Conservation (phyloP, 2,329 filamentous ascomycete species). For the Fusarium nanum region DNA sequence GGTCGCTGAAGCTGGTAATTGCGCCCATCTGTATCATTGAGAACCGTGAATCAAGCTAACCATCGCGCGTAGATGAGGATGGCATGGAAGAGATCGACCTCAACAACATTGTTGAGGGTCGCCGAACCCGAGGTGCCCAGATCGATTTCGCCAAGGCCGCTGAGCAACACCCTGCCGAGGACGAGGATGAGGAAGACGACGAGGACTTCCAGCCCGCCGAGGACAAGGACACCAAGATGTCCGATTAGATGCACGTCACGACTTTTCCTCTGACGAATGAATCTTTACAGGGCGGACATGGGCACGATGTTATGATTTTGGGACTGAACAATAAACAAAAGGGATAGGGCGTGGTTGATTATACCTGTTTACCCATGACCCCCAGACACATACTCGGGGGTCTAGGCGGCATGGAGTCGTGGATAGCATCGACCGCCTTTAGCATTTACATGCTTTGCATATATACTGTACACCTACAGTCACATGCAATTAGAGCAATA, state of each 20-base stretch:
- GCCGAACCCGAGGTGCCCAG: conserved; percentile 89
- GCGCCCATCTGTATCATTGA: conserved; percentile 10
- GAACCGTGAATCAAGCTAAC: conserved; percentile 44
- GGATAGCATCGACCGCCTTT: conserved; percentile 34
- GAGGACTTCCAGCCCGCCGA: conserved; percentile 71
- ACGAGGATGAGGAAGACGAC: conserved; percentile 85
- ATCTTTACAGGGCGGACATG: conserved; percentile 5
- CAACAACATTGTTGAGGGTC: conserved; percentile 83
- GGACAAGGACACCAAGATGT: conserved; percentile 75
- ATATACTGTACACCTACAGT: conserved; percentile 23
- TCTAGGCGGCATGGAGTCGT: conserved; percentile 38
- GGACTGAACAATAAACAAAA: conserved; percentile 36
- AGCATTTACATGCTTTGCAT: conserved; percentile 40
- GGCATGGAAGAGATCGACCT: conserved; percentile 92
- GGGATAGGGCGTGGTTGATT: conserved; percentile 33
- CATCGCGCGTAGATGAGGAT: conserved; percentile 72
- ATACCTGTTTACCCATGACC: conserved; percentile 31
- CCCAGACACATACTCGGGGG: conserved; percentile 17
- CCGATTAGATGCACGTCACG: conserved; percentile 45
- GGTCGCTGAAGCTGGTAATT: conserved; percentile 49
- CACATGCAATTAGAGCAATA: conserved; percentile 29
- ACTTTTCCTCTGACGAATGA: not conserved
- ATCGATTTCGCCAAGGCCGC: conserved; percentile 96
- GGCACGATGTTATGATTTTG: conserved; percentile 42
- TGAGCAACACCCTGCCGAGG: conserved; percentile 77